Evolutionary conservation across 345 rosid species (phyloP), one percentile per base, ranked within the genome.

Genomic region (Eucalyptus sideroxylon): DNA sequence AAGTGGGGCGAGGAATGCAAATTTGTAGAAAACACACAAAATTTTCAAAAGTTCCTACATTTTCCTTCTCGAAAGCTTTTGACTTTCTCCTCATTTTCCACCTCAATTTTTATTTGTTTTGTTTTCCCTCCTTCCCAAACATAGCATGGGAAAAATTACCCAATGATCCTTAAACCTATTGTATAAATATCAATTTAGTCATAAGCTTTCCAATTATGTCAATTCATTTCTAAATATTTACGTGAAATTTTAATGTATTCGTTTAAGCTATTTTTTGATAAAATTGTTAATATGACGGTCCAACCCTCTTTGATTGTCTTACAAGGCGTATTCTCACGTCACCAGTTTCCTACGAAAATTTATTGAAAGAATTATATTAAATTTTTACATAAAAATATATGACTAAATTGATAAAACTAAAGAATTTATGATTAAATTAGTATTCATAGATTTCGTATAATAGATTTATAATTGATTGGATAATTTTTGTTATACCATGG

Each of bases 311-410:
- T 7, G 9, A 31, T 16, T 30, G 5, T 65, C 9, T 3, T 4
- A 65, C 19, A 4, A 13, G 5, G 37, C 37, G 4, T 2, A 30
- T 4, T 4, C 3, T 30, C 9, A 14, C 6, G 2, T 65, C 37
- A 65, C 7, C 0, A 4, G 2, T 65, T 65, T 65, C 1, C 3
- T 15, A 1, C 0, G 2, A 30, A 4, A 65, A 65, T 30, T 65
- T 7, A 4, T 8, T 65, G 34, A 16, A 65, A 65, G 1, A 4
- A 19, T 19, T 53, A 53, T 19, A 53, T 19, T 21, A 21, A 0
- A 21, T 8, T 53, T 21, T 53, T 4, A 53, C 10, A 8, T 53
- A 53, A 53, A 53, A 53, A 53, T 53, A 53, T 19, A 53, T 7
- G 56, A 53, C 5, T 53, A 53, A 53, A 53, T 53, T 53, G 1